Conservation (phyloP, 345 rosid genomes). For the Boechera stricta region DNA sequence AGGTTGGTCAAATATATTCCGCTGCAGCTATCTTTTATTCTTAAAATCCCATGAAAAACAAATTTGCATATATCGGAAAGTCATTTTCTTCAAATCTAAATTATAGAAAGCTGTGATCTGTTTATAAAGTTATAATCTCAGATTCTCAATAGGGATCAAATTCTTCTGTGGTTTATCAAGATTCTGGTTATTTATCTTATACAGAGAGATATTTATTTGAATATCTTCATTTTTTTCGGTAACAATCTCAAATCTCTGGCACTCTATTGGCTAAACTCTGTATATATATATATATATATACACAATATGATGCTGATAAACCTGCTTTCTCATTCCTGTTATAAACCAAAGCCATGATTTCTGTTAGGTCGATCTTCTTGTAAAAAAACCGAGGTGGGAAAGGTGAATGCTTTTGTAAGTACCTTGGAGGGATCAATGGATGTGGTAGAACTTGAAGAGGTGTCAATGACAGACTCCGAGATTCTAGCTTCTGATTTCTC, state of each 20-base stretch:
- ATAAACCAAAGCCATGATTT: constrained; percentile 13
- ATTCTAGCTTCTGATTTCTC: constrained; percentile 91
- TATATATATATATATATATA: constrained; percentile 33
- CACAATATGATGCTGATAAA: neutral
- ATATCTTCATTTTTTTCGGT: constrained; percentile 16
- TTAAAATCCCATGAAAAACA: neutral
- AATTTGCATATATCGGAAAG: too few relatives aligned
- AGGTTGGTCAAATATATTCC: too few relatives aligned
- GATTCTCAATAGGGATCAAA: neutral
- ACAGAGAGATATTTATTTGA: constrained; percentile 32
- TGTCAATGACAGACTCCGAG: constrained; percentile 58
- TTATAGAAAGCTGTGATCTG: neutral
- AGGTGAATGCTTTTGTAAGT: constrained; percentile 20
- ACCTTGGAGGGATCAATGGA: constrained; percentile 57
- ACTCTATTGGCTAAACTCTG: constrained; percentile 30
- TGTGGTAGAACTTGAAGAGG: constrained; percentile 44
- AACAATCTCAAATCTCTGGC: constrained; percentile 26
- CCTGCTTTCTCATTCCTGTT: constrained; percentile 42
- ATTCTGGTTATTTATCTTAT: constrained; percentile 4
- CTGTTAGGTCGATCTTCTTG: constrained; percentile 13
- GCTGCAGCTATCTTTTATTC: too few relatives aligned
- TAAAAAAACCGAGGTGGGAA: neutral
- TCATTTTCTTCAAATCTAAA: neutral
- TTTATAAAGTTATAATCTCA: neutral
- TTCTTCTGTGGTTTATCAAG: neutral